Percentiles rank a stretch among this genome's conserved stretches.
phyloP scores from a whole-genome alignment of 768 basidiomycete genomes.

The Collybia sp. region DNA sequence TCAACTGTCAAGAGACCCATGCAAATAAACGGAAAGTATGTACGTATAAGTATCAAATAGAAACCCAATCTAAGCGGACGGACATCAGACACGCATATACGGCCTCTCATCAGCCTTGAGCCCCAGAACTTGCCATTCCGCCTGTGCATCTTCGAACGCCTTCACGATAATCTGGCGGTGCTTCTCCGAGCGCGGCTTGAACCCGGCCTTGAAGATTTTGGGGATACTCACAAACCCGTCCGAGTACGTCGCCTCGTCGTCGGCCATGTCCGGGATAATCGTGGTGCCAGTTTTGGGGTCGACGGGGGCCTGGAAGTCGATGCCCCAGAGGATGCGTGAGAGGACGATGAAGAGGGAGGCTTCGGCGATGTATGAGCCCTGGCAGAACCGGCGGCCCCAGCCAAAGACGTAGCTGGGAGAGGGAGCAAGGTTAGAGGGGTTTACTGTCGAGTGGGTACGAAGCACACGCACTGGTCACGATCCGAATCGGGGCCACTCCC shows the following conservation, averaged over 20 bases:
- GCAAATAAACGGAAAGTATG: too few relatives aligned
- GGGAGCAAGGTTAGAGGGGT: neutral
- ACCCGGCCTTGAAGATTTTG: slow-evolving; percentile 8
- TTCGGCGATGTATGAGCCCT: slow-evolving; percentile 15
- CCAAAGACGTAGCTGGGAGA: slow-evolving; percentile 16
- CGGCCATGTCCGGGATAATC: slow-evolving; percentile 12
- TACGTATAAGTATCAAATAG: too few relatives aligned
- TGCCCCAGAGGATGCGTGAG: slow-evolving; percentile 11
- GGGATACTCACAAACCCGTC: slow-evolving; percentile 13
- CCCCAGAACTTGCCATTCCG: slow-evolving; percentile 8
- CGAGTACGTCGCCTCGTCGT: slow-evolving; percentile 11
- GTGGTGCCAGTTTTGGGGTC: slow-evolving; percentile 9
- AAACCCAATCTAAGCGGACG: too few relatives aligned
- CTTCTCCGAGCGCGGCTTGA: slow-evolving; percentile 10
- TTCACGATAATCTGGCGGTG: slow-evolving; percentile 6
- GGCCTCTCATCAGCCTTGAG: slow-evolving; percentile 2
- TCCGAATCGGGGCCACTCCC: slow-evolving; percentile 17
- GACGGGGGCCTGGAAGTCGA: slow-evolving; percentile 11
- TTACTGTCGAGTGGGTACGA: neutral
- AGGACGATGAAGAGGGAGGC: slow-evolving; percentile 12
- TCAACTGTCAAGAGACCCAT: too few relatives aligned
- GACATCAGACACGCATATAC: neutral
- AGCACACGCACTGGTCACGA: slow-evolving; percentile 15
- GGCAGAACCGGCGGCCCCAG: slow-evolving; percentile 25
- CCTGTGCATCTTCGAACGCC: slow-evolving; percentile 11